These are phyloP conservation scores for Striga hermonthica DNA, from an alignment of 305 asterid genomes.

Conservation along the genomic window DNA sequence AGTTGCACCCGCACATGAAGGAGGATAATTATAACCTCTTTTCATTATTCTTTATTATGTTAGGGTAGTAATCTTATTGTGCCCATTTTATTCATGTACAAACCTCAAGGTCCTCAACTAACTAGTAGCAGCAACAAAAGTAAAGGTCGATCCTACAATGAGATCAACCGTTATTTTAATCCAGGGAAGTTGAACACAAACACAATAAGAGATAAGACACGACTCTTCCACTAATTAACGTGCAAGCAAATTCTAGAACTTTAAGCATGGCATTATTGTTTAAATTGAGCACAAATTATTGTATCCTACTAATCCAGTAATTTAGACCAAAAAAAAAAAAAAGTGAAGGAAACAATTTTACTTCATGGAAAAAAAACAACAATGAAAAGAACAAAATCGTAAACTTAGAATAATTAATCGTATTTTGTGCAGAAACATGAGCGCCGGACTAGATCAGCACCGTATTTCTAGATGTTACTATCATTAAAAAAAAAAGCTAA, in stretches of 20 bases:
- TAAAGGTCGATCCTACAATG: no score
- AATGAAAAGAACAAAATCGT: not conserved
- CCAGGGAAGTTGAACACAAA: not conserved
- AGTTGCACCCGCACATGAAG: no score
- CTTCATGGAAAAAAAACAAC: not conserved
- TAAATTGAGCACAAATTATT: not conserved
- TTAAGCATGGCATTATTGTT: not conserved
- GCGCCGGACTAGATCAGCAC: not conserved
- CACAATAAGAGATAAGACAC: not conserved
- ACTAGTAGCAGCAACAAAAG: no score
- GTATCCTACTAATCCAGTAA: not conserved
- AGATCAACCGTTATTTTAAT: no score
- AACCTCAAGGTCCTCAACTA: no score
- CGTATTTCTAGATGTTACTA: not conserved
- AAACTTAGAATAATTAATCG: not conserved
- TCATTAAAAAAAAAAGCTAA: not conserved
- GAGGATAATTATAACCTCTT: no score
- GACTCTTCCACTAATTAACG: not conserved
- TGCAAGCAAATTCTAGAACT: not conserved
- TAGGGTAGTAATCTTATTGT: no score
- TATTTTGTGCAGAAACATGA: not conserved
- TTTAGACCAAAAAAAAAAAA: not conserved
- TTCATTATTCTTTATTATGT: no score
- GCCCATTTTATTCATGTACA: no score
- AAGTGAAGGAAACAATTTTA: not conserved